Evolutionary conservation across 2,329 filamentous ascomycete species (phyloP).

Genomic region (Boeremia lycopersici): DNA sequence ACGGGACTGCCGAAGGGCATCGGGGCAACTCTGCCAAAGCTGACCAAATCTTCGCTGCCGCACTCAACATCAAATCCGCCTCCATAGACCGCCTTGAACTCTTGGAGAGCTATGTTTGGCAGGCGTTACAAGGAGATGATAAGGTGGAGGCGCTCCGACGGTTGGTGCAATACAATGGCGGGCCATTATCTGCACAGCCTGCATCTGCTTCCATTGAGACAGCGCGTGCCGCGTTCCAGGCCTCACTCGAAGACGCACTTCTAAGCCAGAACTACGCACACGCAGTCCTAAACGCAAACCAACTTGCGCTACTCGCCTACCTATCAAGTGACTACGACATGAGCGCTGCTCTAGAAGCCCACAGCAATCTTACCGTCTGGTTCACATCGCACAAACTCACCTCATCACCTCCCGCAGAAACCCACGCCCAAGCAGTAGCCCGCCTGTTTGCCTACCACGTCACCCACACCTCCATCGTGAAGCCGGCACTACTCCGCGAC

Average conservation of each 20-base stretch:
- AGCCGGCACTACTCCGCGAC: slow-evolving; percentile 68
- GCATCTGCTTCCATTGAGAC: not conserved
- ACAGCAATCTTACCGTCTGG: slow-evolving; percentile 33
- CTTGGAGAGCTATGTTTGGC: slow-evolving; percentile 68
- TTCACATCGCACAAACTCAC: slow-evolving; percentile 32
- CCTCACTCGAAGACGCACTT: slow-evolving; percentile 60
- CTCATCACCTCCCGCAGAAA: slow-evolving; percentile 58
- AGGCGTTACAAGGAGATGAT: slow-evolving; percentile 60
- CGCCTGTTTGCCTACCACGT: slow-evolving; percentile 71
- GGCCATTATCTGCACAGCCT: not conserved
- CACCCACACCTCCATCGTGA: slow-evolving; percentile 67
- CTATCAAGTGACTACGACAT: slow-evolving; percentile 54
- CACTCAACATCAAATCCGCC: slow-evolving; percentile 63
- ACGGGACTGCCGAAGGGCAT: slow-evolving; percentile 72
- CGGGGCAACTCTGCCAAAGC: slow-evolving; percentile 64
- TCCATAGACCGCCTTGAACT: slow-evolving; percentile 59
- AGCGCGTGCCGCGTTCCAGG: not conserved
- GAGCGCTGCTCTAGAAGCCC: slow-evolving; percentile 46
- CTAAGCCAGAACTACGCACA: slow-evolving; percentile 48
- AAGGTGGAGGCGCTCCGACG: slow-evolving; percentile 39
- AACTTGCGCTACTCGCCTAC: slow-evolving; percentile 71
- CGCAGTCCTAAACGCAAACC: slow-evolving; percentile 65
- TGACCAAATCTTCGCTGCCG: slow-evolving; percentile 69
- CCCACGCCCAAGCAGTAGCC: slow-evolving; percentile 71
- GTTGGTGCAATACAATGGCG: slow-evolving; percentile 40